Evolutionary conservation across 352 stramenopile genomes (phyloP).

Genomic region (Globisporangium apiculatum): DNA sequence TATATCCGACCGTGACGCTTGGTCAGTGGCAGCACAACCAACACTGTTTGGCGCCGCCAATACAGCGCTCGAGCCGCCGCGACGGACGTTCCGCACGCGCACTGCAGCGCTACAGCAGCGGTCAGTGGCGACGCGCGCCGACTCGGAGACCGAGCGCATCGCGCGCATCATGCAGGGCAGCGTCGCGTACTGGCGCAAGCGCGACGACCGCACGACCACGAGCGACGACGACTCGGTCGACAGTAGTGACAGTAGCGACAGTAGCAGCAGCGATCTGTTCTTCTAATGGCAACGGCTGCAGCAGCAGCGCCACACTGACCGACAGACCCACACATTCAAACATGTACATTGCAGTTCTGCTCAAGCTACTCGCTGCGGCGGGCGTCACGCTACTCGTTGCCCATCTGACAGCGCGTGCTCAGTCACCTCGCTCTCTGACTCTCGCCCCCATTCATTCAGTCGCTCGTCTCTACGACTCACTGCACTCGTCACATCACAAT

Average conservation of each 20-base stretch:
- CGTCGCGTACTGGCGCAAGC: constrained; percentile 50
- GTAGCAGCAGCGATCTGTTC: constrained; percentile 15
- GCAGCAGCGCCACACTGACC: neutral
- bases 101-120: neutral
- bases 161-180: constrained; percentile 74
- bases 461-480: too few relatives aligned
- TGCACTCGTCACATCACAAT: too few relatives aligned
- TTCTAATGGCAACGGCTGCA: constrained; percentile 9
- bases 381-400: too few relatives aligned
- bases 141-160: constrained; percentile 76
- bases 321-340: neutral
- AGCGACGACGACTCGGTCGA: constrained; percentile 28
- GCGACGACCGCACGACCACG: constrained; percentile 18
- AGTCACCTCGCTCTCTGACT: too few relatives aligned
- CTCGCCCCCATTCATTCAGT: too few relatives aligned
- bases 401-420: too few relatives aligned
- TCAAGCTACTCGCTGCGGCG: too few relatives aligned
- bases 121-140: neutral
- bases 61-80: too few relatives aligned
- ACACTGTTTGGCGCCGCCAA: constrained; percentile 5
- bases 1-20: neutral
- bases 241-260: constrained; percentile 11
- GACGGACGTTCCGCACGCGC: neutral
- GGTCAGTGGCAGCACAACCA: too few relatives aligned
- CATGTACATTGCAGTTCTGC: neutral